Conservation (phyloP, 805 yeast genomes). For the Saccharomyces paradoxus region DNA sequence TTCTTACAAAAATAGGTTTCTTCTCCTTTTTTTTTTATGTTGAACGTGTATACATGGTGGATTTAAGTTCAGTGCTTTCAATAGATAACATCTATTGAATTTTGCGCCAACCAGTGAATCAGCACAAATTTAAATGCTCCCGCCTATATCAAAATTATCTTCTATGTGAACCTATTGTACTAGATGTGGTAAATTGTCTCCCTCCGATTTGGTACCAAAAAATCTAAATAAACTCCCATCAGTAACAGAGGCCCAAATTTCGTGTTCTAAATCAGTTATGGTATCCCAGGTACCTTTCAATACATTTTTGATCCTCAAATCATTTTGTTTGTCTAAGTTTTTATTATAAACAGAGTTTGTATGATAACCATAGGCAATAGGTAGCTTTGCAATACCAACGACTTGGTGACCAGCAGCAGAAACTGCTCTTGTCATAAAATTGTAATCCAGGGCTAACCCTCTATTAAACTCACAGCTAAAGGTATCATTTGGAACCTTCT, state of each 20-base stretch:
- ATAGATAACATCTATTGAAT: background rate
- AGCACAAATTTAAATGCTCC: background rate
- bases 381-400: slow-evolving; percentile 25
- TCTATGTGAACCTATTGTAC: background rate
- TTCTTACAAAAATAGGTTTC: background rate
- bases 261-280: slow-evolving; percentile 26
- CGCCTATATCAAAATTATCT: background rate
- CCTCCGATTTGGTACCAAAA: background rate
- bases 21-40: background rate
- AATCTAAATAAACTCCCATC: background rate
- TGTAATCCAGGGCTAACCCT: slow-evolving; percentile 36
- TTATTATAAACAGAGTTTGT: slow-evolving; percentile 33
- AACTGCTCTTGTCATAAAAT: slow-evolving; percentile 33
- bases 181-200: background rate
- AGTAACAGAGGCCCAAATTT: slow-evolving; percentile 14
- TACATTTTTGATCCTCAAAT: slow-evolving; percentile 25
- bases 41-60: background rate
- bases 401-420: slow-evolving; percentile 30
- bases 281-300: slow-evolving; percentile 30
- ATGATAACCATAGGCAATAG: slow-evolving; percentile 32
- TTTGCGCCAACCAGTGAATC: background rate
- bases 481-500: slow-evolving; percentile 35
- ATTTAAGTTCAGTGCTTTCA: background rate
- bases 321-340: slow-evolving; percentile 35
- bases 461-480: slow-evolving; percentile 52